These are phyloP conservation scores for Fusarium circinatum DNA, from an alignment of 2,329 filamentous ascomycete species.

Conservation along the genomic window DNA sequence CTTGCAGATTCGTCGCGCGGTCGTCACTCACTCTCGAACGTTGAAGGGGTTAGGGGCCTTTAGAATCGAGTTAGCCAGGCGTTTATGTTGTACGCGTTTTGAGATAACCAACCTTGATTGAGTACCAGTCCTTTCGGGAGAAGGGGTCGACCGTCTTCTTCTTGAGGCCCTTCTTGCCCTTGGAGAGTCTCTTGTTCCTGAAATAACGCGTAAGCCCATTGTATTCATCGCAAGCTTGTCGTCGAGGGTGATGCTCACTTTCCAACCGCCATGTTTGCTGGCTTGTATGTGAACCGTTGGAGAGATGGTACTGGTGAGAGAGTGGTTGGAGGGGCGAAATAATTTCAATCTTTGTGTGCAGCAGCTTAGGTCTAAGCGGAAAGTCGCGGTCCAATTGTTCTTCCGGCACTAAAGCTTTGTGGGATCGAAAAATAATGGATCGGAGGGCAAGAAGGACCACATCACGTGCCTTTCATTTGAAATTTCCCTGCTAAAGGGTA, in stretches of 20 bases:
- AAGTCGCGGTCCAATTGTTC: constrained; percentile 42
- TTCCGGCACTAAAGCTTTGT: constrained; percentile 42
- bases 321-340: constrained; percentile 54
- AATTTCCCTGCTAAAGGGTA: not conserved
- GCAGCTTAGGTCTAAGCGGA: constrained; percentile 51
- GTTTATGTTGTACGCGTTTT: not conserved
- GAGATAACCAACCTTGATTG: constrained; percentile 77
- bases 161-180: constrained; percentile 99
- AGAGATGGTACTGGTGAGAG: constrained; percentile 55
- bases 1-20: constrained; percentile 29
- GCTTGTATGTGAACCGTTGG: constrained; percentile 56
- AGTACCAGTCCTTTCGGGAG: constrained; percentile 99
- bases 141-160: constrained; percentile 99
- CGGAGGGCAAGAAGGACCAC: constrained; percentile 22
- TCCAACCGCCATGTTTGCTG: constrained; percentile 70
- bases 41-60: constrained; percentile 95
- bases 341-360: constrained; percentile 56
- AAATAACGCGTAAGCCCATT: constrained; percentile 38
- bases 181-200: constrained; percentile 99
- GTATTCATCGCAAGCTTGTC: not conserved
- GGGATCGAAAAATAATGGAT: constrained; percentile 22
- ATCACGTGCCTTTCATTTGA: constrained; percentile 33
- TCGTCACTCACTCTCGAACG: constrained; percentile 86
- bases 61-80: constrained; percentile 30
- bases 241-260: constrained; percentile 57